These are phyloP conservation scores for Inga oerstediana DNA, from an alignment of 306 rosid genomes.

Conservation along the genomic window DNA sequence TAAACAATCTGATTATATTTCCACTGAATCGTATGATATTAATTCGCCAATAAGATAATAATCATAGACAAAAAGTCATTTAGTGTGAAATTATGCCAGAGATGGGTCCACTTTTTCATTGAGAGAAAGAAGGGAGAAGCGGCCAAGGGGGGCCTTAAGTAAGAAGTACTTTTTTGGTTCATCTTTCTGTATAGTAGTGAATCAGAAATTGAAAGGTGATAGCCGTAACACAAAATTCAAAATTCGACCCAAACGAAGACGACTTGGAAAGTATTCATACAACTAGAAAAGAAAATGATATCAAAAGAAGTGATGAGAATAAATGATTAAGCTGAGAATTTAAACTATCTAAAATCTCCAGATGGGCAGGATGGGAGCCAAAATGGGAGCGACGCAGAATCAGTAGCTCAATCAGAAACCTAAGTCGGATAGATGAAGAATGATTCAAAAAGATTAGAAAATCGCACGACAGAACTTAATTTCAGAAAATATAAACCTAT, in stretches of 20 bases:
- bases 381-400: background rate
- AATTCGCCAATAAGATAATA: constrained; percentile 8
- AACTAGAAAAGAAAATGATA: background rate
- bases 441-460: background rate
- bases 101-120: constrained; percentile 24
- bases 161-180: background rate
- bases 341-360: background rate
- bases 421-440: background rate
- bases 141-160: background rate
- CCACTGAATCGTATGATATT: background rate
- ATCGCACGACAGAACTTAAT: background rate
- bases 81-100: background rate
- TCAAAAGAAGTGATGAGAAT: constrained; percentile 17
- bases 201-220: constrained; percentile 10
- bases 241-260: constrained; percentile 12
- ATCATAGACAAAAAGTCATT: background rate
- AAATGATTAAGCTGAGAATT: background rate
- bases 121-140: background rate
- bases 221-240: background rate
- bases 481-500: background rate
- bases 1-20: constrained; percentile 4
- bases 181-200: background rate
- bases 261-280: background rate
- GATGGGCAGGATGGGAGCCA: background rate
- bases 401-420: constrained; percentile 5